Base-by-base conservation (phyloP, 768 basidiomycete species). In the Leccinum incarnatum region DNA sequence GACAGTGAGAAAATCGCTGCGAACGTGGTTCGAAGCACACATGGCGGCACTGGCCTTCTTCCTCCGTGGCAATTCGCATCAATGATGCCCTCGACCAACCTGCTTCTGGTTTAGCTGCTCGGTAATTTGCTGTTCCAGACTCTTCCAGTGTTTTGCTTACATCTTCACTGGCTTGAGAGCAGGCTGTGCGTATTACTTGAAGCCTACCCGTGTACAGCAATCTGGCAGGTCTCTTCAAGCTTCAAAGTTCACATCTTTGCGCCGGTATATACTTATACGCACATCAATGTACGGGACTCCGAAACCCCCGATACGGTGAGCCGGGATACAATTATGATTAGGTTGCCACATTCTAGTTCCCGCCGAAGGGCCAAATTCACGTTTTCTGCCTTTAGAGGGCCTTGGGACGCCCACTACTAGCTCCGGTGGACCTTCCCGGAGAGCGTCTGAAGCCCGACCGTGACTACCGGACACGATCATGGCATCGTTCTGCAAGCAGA, bases 381-480 rank as follows among this genome's bases (percentile, higher is more conserved):
- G 30, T 8, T 30, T 12, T 30, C 29, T 27, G 17, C 23, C 46
- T 25, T n/a, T 17, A 27, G 27, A 37, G 4, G 32, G 15, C 34
- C 5, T 23, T 15, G 34, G 14, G 49, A 37, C 10, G 51, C 51
- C 50, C 5, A 30, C 3, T 29, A 29, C 23, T 27, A 23, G 17
- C 30, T 10, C 40, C 27, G 56, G 9, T 17, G 14, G 37, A 36
- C 34, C 45, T 36, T 36, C 27, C 42, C 19, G 47, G 19, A 46
- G 54, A 25, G 37, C n/a, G 29, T n/a, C 8, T 34, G 32, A 34
- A 52, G 19, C 30, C 34, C 47, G 51, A 51, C n/a, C 25, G 25
- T 61, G 15, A 60, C 57, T 29, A 21, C 54, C 50, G 19, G 40
- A 45, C 60, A 46, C 32, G 54, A 51, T 36, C 49, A 34, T 23